phyloP scores from a whole-genome alignment of 2,329 filamentous ascomycete genomes.

The Pseudogymnoascus sp. region DNA sequence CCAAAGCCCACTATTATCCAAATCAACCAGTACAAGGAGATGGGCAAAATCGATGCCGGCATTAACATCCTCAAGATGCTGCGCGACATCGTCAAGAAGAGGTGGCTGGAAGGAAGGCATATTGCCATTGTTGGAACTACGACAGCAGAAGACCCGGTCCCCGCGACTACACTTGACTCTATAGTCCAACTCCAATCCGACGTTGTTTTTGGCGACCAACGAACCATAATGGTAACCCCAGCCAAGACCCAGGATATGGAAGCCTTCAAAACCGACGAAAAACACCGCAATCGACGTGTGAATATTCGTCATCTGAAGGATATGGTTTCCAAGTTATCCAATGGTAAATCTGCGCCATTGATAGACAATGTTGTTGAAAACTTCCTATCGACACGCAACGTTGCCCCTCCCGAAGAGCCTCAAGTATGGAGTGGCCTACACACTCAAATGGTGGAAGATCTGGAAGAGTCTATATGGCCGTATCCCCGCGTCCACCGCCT shows the following conservation, averaged over 20 bases:
- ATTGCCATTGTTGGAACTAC: slow-evolving; percentile 78
- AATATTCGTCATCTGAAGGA: slow-evolving; percentile 59
- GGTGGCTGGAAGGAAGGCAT: slow-evolving; percentile 62
- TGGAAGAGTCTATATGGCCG: slow-evolving; percentile 48
- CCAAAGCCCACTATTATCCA: slow-evolving; percentile 58
- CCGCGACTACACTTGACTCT: slow-evolving; percentile 34
- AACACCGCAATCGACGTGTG: slow-evolving; percentile 43
- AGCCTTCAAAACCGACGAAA: slow-evolving; percentile 41
- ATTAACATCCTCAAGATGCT: slow-evolving; percentile 62
- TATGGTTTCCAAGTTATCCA: slow-evolving; percentile 42
- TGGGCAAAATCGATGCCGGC: slow-evolving; percentile 63
- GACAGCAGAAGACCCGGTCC: slow-evolving; percentile 44
- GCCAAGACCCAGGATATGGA: slow-evolving; percentile 32
- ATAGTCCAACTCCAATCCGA: slow-evolving; percentile 36
- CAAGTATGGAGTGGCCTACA: slow-evolving; percentile 12
- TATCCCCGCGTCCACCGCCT: slow-evolving; percentile 56
- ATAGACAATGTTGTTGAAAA: slow-evolving; percentile 23
- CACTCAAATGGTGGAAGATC: slow-evolving; percentile 25
- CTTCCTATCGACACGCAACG: slow-evolving; percentile 18
- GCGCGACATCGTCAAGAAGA: slow-evolving; percentile 61
- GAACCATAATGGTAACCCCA: slow-evolving; percentile 48
- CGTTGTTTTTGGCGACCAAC: slow-evolving; percentile 40
- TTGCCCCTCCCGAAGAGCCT: slow-evolving; percentile 20
- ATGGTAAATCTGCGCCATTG: slow-evolving; percentile 18
- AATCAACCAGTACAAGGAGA: slow-evolving; percentile 72